Base-by-base conservation (phyloP, 1,139 yeast species). In the Sugiyamaella pinicola region DNA sequence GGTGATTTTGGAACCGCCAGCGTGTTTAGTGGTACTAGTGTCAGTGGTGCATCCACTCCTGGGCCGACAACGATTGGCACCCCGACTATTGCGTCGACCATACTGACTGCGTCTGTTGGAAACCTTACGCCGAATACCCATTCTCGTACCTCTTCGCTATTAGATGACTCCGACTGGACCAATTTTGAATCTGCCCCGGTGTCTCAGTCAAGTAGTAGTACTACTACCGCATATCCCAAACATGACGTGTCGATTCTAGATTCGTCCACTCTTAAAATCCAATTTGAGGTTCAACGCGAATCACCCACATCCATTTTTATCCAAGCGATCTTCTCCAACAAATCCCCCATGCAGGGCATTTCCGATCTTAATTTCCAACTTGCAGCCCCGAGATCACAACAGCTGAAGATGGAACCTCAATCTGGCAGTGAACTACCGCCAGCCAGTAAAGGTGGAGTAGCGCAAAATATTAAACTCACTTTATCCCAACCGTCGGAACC, bases 331-430 rank as follows among this genome's bases (percentile, higher is more conserved):
- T 77, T 79, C 58, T 70, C 82, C 8, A 83, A 81, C 64, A 72
- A 72, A 61, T 75, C 75, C 55, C 77, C 76, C 61, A 26, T 57
- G 21, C 61, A 65, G 39, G 51, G 58, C 15, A 75, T 82, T 52
- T 71, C 75, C 51, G 77, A 79, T 56, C 70, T 91, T 47, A 82
- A 82, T 61, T 84, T 89, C 64, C 77, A 86, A 66, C 72, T 89
- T 52, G 97, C 98, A 0, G 96, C 87, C 37, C 95, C 97, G 47
- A 87, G 86, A 66, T 68, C 79, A 19, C 82, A 87, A 64, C 79
- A 77, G 54, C 76, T 91, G 60, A 76, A 75, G 47, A 78, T 91
- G 71, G 76, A 80, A 54, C 84, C 96, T 0, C 95, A 89, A 64
- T 78, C 89, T 7, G 79, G 82, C 39, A 82, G 80, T 52, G 62